Conservation (phyloP, 2,329 filamentous ascomycete species). For the Clonostachys chloroleuca region DNA sequence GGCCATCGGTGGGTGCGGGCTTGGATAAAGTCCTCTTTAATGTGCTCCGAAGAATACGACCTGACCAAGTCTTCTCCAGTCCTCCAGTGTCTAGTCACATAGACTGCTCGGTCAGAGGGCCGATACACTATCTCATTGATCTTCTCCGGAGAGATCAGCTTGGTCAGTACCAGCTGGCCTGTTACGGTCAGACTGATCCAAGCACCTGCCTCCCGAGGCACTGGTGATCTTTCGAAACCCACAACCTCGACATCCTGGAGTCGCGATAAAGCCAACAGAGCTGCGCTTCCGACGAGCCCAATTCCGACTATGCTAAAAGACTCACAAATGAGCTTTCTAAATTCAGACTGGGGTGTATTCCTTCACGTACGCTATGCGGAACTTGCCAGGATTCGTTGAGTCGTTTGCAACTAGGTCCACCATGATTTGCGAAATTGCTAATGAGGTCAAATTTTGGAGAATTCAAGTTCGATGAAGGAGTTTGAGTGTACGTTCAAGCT, state of each 20-base stretch:
- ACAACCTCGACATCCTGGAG: neutral
- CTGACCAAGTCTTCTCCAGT: neutral
- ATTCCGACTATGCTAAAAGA: neutral
- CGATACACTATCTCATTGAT: neutral
- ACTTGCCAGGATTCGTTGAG: no score
- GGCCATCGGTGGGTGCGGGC: neutral
- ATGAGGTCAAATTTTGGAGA: no score
- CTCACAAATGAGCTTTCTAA: no score
- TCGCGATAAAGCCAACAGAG: neutral
- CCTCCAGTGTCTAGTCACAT: neutral
- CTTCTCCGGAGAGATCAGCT: neutral
- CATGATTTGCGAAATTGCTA: no score
- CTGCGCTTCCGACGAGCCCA: neutral
- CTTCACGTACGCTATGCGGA: no score
- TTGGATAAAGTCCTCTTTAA: neutral
- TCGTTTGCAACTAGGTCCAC: no score
- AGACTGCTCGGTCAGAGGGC: neutral
- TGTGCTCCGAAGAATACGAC: neutral
- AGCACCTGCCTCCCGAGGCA: neutral
- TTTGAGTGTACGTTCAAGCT: no score
- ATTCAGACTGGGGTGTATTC: no score
- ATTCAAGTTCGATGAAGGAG: no score
- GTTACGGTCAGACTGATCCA: neutral
- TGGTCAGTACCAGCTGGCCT: neutral
- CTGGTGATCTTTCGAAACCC: neutral